Evolutionary conservation across 2,329 filamentous ascomycete genomes (phyloP), one percentile per base, ranked within the genome.

Genomic region (Alternaria gaisen): DNA sequence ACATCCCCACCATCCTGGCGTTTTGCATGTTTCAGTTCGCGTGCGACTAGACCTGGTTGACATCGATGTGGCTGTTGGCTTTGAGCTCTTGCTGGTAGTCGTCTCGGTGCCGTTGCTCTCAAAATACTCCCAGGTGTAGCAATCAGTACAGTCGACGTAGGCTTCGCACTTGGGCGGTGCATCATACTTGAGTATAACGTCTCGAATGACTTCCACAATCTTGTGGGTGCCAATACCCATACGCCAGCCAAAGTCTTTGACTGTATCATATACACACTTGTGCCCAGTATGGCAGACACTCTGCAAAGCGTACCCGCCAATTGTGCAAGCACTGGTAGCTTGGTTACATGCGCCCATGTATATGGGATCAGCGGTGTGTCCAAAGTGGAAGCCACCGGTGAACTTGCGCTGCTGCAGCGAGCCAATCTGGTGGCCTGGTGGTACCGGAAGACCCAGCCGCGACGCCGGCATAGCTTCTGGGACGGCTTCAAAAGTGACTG

Each of bases 321-420:
- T 89, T 0, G 94, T 95, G 78, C 95, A 98, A 11, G 90, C 89
- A 3, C 94, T 94, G 2, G 92, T 93, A 3, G 92, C 92, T 32
- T 91, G 92, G 72, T 97, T 97, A 80, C 95, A 98, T 0, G 90
- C 92, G 32, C 95, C 95, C 82, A 97, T 94, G 73, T 90, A 99
- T 34, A 99, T 89, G 0, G 95, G 95, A 78, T 99, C 95, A 0
- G 95, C 95, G 0, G 93, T 98, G 73, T 98, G 94, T 4, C 95
- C 95, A 76, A 97, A 94, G 78, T 99, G 95, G 74, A 89, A 96
- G 0, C 91, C 85, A 12, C 92, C 94, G 0, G 93, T 96, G 71
- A 88, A 86, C 60, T 70, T 70, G 18, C 76, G 72, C 38, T 71
- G 63, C 72, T 96, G 92, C 30, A 92, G 90, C 32, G 87, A 84